Evolutionary conservation across 148 eudicot genomes (phyloP).

Genomic region (Persicaria tinctoria): DNA sequence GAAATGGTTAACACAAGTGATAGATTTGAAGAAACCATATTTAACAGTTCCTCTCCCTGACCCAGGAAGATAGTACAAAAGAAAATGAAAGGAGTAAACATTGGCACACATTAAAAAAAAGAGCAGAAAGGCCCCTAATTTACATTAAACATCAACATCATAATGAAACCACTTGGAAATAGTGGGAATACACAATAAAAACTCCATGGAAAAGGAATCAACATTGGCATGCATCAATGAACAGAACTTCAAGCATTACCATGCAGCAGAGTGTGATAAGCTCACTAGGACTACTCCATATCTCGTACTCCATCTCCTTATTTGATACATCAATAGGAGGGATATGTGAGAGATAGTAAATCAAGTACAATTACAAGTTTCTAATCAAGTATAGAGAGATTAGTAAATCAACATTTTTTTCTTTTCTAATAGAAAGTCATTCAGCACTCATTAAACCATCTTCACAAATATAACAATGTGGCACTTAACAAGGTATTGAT

Average conservation of each 20-base stretch:
- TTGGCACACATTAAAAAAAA: background rate
- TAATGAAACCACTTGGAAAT: background rate
- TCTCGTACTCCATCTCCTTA: constrained; percentile 36
- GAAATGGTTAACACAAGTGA: too few relatives aligned
- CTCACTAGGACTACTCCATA: constrained; percentile 67
- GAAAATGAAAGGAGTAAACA: too few relatives aligned
- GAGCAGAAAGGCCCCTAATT: background rate
- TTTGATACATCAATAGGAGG: constrained; percentile 45
- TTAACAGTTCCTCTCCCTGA: too few relatives aligned
- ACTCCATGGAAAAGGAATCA: background rate
- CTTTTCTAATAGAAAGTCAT: background rate
- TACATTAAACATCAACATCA: background rate
- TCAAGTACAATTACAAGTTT: background rate
- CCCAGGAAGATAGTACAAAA: background rate
- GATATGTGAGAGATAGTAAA: constrained; percentile 44
- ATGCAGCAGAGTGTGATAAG: background rate
- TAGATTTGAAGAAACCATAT: too few relatives aligned
- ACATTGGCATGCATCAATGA: background rate
- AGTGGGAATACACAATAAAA: background rate
- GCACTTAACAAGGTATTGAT: background rate
- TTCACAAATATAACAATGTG: background rate
- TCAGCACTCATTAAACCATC: background rate
- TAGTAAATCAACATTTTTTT: background rate
- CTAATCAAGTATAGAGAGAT: background rate
- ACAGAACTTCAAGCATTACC: background rate